Conservation (phyloP, 768 basidiomycete genomes). For the Lactifluus subvellereus region DNA sequence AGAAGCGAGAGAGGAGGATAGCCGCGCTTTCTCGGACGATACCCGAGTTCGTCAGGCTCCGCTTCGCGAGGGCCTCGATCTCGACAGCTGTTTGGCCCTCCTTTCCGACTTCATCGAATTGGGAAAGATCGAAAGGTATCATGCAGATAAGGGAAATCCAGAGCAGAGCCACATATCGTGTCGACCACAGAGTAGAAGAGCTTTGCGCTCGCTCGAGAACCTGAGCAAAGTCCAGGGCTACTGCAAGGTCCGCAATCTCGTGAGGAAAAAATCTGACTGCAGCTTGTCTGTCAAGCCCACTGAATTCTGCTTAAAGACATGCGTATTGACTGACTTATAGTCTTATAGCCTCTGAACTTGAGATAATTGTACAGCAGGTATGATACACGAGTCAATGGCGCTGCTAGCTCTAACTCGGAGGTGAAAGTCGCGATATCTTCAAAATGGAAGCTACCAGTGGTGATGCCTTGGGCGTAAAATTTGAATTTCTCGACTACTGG, state of each 20-base stretch:
- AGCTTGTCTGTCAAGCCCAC: constrained; percentile 13
- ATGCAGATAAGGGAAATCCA: constrained; percentile 95
- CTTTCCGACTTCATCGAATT: constrained; percentile 65
- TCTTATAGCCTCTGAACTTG: constrained; percentile 88
- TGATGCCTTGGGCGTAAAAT: constrained; percentile 39
- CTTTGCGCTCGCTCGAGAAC: constrained; percentile 39
- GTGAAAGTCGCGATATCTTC: constrained; percentile 26
- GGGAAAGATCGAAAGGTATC: constrained; percentile 86
- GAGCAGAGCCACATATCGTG: constrained; percentile 77
- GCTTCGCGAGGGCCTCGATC: constrained; percentile 55
- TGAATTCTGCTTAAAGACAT: not conserved
- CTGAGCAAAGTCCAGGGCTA: constrained; percentile 63
- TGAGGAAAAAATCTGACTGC: constrained; percentile 93
- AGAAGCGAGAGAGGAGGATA: constrained; percentile 73
- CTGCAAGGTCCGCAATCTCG: constrained; percentile 72
- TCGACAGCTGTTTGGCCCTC: constrained; percentile 47
- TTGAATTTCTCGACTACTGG: constrained; percentile 69
- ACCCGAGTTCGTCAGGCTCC: constrained; percentile 60
- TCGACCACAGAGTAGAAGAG: constrained; percentile 54
- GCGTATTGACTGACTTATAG: constrained; percentile 60
- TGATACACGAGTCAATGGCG: constrained; percentile 45
- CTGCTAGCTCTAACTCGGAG: constrained; percentile 28
- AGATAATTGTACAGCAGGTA: constrained; percentile 70
- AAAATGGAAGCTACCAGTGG: constrained; percentile 12
- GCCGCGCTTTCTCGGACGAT: constrained; percentile 83